Conservation (phyloP, 768 basidiomycete species). For the Collybia sp. region DNA sequence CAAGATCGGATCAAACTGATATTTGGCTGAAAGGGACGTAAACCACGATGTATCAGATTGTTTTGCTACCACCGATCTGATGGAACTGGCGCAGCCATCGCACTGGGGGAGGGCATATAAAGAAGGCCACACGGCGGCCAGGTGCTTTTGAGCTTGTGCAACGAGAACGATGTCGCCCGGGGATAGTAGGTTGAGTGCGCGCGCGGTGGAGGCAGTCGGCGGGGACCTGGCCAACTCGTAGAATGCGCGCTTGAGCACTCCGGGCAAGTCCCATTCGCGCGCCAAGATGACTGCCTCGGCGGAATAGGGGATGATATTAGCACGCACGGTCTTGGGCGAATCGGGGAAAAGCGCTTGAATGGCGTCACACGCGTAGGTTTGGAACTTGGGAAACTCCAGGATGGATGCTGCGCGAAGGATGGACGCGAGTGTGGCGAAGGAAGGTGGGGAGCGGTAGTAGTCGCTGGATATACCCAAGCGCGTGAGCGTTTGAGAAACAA, state of each 20-base stretch:
- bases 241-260: conserved; percentile 29
- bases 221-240: conserved; percentile 27
- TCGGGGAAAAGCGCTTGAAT: conserved; percentile 24
- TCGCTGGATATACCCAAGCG: conserved; percentile 9
- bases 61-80: too few relatives aligned
- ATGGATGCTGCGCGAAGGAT: conserved; percentile 27
- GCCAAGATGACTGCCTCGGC: conserved; percentile 26
- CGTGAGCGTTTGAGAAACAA: background rate
- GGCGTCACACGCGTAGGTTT: conserved; percentile 17
- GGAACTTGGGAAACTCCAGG: conserved; percentile 20
- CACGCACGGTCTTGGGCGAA: conserved; percentile 12
- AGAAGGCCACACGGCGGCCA: too few relatives aligned
- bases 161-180: background rate
- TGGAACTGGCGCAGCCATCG: too few relatives aligned
- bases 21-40: too few relatives aligned
- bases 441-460: conserved; percentile 13
- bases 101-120: too few relatives aligned
- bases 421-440: conserved; percentile 20
- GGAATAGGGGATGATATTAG: conserved; percentile 14
- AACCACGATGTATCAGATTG: too few relatives aligned
- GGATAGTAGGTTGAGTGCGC: too few relatives aligned
- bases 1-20: too few relatives aligned
- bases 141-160: too few relatives aligned
- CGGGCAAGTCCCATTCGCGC: conserved; percentile 17
- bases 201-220: background rate